Percentiles rank a stretch among this genome's conserved stretches.
These are phyloP conservation scores for Saturnispora silvae DNA, from an alignment of 805 yeast genomes.

Conservation along the genomic window DNA sequence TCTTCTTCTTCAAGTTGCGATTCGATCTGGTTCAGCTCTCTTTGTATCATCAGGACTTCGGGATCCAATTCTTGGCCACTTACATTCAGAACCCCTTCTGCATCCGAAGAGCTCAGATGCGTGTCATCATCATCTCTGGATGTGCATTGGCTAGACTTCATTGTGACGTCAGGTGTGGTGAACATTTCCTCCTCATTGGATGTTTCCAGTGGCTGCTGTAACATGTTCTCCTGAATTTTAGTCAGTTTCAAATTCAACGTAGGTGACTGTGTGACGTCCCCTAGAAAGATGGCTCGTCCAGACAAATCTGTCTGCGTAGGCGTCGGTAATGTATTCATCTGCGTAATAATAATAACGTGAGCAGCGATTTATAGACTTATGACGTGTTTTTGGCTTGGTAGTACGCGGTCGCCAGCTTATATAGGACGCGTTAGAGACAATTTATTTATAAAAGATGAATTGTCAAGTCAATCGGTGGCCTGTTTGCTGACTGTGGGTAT, in stretches of 20 bases:
- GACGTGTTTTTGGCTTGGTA: background rate
- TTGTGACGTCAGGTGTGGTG: slow-evolving; percentile 6
- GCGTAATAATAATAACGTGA: background rate
- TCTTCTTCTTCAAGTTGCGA: background rate
- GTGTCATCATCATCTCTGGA: slow-evolving; percentile 3
- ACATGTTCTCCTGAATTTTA: background rate
- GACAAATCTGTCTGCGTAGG: background rate
- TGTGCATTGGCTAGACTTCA: slow-evolving; percentile 1
- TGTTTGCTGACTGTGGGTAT: too few species aligned
- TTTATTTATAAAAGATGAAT: too few species aligned
- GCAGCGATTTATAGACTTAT: background rate
- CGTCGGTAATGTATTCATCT: slow-evolving; percentile 6
- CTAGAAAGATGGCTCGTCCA: background rate
- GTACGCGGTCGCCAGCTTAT: too few species aligned
- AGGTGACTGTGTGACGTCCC: slow-evolving; percentile 3
- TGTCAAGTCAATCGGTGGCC: too few species aligned
- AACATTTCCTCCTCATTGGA: background rate
- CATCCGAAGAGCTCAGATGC: too few species aligned
- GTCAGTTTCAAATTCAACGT: slow-evolving; percentile 3
- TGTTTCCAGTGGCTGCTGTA: background rate
- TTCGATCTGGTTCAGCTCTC: slow-evolving; percentile 1
- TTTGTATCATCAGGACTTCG: slow-evolving; percentile 1
- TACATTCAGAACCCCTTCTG: background rate
- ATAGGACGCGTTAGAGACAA: too few species aligned
- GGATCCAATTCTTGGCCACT: background rate